A percentile compares a stretch with the other conserved stretches of the same genome.
phyloP scores from a whole-genome alignment of 352 stramenopile species.

The Phytophthora hybrid region DNA sequence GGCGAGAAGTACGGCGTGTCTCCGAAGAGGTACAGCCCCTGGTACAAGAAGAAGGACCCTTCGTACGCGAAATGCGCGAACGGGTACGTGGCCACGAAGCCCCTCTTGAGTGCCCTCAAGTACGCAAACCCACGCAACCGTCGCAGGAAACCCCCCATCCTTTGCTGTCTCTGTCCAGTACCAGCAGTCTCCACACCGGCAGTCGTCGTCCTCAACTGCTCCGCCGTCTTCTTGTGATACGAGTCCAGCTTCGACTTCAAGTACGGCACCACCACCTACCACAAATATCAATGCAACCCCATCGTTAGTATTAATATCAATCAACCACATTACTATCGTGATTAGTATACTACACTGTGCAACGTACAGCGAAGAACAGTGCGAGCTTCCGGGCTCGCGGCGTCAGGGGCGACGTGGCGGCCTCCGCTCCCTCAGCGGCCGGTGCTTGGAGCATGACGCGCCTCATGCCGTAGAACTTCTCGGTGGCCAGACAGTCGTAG shows the following conservation, averaged over 20 bases:
- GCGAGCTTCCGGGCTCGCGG: slow-evolving; percentile 54
- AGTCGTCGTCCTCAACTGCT: slow-evolving; percentile 39
- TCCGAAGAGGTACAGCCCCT: slow-evolving; percentile 90
- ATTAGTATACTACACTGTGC: neutral
- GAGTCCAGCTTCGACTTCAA: slow-evolving; percentile 82
- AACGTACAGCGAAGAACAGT: slow-evolving; percentile 65
- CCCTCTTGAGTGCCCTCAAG: slow-evolving; percentile 58
- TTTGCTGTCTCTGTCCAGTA: slow-evolving; percentile 14
- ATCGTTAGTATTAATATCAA: neutral
- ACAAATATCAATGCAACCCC: neutral
- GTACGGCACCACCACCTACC: slow-evolving; percentile 75
- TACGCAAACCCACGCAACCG: slow-evolving; percentile 57
- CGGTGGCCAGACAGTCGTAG: slow-evolving; percentile 80
- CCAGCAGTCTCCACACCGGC: neutral
- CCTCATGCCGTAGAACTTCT: slow-evolving; percentile 91
- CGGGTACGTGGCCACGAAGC: slow-evolving; percentile 76
- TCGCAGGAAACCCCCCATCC: slow-evolving; percentile 53
- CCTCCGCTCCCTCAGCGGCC: slow-evolving; percentile 6
- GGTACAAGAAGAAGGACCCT: slow-evolving; percentile 83
- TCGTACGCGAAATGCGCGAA: slow-evolving; percentile 85
- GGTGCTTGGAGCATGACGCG: slow-evolving; percentile 57
- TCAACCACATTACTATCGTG: neutral
- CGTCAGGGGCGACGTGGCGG: slow-evolving; percentile 52
- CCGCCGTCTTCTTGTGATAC: slow-evolving; percentile 58
- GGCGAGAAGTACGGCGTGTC: slow-evolving; percentile 87